These are phyloP conservation scores for Umbelopsis sp. DNA, from an alignment of 371 early-diverging fungal species.

Conservation along the genomic window DNA sequence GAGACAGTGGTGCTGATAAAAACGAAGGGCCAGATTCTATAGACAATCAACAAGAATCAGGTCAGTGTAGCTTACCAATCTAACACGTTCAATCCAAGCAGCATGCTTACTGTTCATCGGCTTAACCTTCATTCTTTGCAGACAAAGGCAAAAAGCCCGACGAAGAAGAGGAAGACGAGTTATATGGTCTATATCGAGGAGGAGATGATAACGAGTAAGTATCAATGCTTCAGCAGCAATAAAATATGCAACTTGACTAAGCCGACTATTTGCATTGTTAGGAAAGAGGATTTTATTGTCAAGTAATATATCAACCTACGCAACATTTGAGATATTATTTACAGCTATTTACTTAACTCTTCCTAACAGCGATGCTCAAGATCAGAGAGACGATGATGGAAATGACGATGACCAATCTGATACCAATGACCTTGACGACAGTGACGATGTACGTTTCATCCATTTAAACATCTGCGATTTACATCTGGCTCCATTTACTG, in stretches of 20 bases:
- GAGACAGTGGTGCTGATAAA: neutral
- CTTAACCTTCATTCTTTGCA: neutral
- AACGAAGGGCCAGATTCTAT: neutral
- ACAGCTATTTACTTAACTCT: neutral
- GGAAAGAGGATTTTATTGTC: constrained; percentile 19
- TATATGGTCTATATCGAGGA: constrained; percentile 13
- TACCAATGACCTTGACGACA: constrained; percentile 43
- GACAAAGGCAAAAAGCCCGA: constrained; percentile 9
- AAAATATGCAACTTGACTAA: neutral
- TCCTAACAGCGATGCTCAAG: constrained; percentile 24
- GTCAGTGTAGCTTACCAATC: neutral
- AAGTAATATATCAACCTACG: neutral
- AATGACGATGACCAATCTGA: constrained; percentile 37
- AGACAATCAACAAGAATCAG: neutral
- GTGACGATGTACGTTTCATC: constrained; percentile 50
- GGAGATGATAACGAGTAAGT: constrained; percentile 3
- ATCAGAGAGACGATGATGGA: constrained; percentile 33
- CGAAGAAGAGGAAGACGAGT: constrained; percentile 4
- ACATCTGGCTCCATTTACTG: neutral
- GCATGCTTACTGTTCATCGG: neutral
- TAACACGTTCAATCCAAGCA: neutral
- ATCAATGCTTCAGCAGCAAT: neutral
- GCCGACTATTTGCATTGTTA: neutral
- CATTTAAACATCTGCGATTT: neutral
- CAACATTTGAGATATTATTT: too few relatives aligned